Base-by-base conservation (phyloP, 768 basidiomycete species). In the Boletales sp. region DNA sequence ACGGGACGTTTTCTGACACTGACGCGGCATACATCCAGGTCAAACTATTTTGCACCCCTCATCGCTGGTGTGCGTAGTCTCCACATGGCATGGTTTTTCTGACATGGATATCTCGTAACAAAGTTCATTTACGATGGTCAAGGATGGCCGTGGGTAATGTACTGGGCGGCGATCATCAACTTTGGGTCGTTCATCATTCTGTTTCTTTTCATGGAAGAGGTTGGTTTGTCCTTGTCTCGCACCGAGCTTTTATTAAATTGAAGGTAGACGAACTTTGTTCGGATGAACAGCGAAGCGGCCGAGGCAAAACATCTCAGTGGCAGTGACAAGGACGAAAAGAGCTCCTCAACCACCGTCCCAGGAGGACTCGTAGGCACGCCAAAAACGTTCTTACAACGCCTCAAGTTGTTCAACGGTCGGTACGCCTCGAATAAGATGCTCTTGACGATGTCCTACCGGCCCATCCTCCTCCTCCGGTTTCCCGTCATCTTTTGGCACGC, bases 91-190 rank as follows among this genome's bases (percentile, higher is more conserved):
- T 21, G 21, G 2, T 21, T 21, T 21, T 21, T 21, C 4, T 21
- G 4, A 21, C 21, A 21, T 21, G 21, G 4, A 21, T 4, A 21
- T 21, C 21, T 21, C 21, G 21, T 21, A 21, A 21, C 21, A 21
- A 44, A 58, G 57, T 58, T 58, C 36, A 57, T 58, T 4, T 58
- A 51, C 28, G 57, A 57, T 34, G 49, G 57, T 10, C 57, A 57
- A 46, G 57, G 57, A 4, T 58, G 57, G 57, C 52, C 57, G 30
- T 58, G 57, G 57, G 57, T 58, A 15, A 58, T 58, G 57, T 58
- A 58, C 28, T 57, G 57, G 57, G 57, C 56, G 15, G 57, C 56
- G 18, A 58, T 58, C 28, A 58, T 57, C 49, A 58, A 58, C 35
- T 50, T 55, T 30, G 49, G 40, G 35, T 48, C 57, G 8, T 33